A percentile compares a stretch with the other conserved stretches of the same genome.
These are phyloP conservation scores for Xylariales sp. DNA, from an alignment of 2,329 filamentous ascomycete species.

Conservation along the genomic window DNA sequence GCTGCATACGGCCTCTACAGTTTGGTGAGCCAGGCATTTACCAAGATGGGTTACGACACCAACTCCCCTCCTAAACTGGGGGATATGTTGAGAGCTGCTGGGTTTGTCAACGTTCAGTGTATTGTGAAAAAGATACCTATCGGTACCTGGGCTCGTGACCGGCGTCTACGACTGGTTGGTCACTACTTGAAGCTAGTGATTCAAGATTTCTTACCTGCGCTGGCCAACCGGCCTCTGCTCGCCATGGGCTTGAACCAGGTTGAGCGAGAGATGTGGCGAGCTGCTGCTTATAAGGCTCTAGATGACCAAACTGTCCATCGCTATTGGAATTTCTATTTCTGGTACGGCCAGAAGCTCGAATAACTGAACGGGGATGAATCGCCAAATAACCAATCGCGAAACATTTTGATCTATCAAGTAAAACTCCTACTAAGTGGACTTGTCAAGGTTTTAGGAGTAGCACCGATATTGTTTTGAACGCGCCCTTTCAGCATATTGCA, in stretches of 20 bases:
- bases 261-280: constrained; percentile 13
- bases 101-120: constrained; percentile 27
- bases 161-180: constrained; percentile 8
- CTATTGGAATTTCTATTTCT: constrained; percentile 16
- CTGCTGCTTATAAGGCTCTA: constrained; percentile 8
- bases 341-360: constrained; percentile 13
- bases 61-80: constrained; percentile 29
- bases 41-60: constrained; percentile 33
- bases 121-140: constrained; percentile 14
- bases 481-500: too few relatives aligned
- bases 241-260: constrained; percentile 11
- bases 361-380: neutral
- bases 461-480: too few relatives aligned
- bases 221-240: constrained; percentile 8
- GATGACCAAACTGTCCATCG: constrained; percentile 10
- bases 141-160: constrained; percentile 10
- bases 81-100: constrained; percentile 23
- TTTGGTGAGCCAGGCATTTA: constrained; percentile 20
- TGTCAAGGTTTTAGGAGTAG: too few relatives aligned
- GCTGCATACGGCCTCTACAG: constrained; percentile 26
- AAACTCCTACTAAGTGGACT: too few relatives aligned
- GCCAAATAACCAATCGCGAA: too few relatives aligned
- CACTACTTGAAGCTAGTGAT: constrained; percentile 12
- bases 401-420: neutral
- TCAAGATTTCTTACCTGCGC: constrained; percentile 11